These are phyloP conservation scores for Heterobasidion occidentale DNA, from an alignment of 1,284 basidiomycete genomes.

Conservation along the genomic window DNA sequence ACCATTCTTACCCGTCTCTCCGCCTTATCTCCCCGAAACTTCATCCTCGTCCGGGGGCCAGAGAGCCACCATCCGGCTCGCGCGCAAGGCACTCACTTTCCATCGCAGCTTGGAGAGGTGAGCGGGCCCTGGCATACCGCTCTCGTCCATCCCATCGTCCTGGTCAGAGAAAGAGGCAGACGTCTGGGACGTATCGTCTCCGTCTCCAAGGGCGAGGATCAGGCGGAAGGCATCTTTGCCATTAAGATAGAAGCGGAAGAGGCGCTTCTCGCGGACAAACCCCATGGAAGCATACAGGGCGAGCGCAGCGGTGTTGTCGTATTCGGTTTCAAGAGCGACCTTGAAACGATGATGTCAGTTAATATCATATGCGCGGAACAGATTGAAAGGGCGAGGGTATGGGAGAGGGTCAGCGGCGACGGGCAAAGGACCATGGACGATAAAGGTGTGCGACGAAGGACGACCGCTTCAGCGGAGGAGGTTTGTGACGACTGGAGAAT, in stretches of 20 bases:
- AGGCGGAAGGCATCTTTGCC: constrained; percentile 82
- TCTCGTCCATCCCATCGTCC: not conserved
- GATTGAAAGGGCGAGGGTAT: not conserved
- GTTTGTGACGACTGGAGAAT: no score
- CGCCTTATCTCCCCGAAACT: constrained; percentile 9
- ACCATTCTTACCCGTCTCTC: no score
- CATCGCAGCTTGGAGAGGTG: constrained; percentile 6
- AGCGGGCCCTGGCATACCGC: not conserved
- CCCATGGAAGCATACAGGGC: constrained; percentile 88
- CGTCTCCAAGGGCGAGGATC: constrained; percentile 47
- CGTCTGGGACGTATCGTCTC: constrained; percentile 9
- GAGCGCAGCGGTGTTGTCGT: constrained; percentile 84
- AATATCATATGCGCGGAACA: not conserved
- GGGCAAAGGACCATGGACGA: not conserved
- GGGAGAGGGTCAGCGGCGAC: not conserved
- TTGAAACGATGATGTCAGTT: constrained; percentile 23
- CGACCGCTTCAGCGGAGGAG: not conserved
- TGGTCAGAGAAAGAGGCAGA: not conserved
- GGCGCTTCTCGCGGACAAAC: constrained; percentile 92
- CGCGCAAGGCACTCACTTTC: constrained; percentile 8
- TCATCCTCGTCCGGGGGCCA: constrained; percentile 11
- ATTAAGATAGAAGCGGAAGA: constrained; percentile 95
- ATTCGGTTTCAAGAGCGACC: constrained; percentile 97
- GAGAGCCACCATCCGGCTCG: constrained; percentile 11
- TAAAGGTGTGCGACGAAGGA: not conserved